Evolutionary conservation across 164 flowering plant species (phyloP).

Genomic region (Umbilicus rupestris): DNA sequence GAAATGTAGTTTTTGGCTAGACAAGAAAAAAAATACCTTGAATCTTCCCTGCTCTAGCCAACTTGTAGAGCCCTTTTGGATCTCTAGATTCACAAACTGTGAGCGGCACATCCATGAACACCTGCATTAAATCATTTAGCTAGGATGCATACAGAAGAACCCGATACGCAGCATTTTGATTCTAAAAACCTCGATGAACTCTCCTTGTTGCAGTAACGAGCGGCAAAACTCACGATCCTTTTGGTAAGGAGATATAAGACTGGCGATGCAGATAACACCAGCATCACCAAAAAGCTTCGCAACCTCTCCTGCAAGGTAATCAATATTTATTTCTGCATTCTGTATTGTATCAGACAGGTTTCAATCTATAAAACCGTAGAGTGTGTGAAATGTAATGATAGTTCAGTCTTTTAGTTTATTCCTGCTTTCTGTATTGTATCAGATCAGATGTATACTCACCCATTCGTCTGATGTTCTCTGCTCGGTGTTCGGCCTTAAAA

Average conservation of each 20-base stretch:
- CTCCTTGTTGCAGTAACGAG: conserved; percentile 34
- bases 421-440: too few relatives aligned
- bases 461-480: conserved; percentile 57
- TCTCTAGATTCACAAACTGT: conserved; percentile 57
- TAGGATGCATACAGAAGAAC: too few relatives aligned
- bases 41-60: conserved; percentile 66
- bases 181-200: conserved; percentile 44
- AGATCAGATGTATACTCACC: conserved; percentile 27
- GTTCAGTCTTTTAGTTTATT: too few relatives aligned
- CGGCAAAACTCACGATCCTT: conserved; percentile 63
- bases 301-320: conserved; percentile 37
- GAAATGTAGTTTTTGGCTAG: not conserved
- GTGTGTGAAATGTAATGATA: too few relatives aligned
- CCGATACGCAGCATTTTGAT: too few relatives aligned
- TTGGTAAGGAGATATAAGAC: conserved; percentile 59
- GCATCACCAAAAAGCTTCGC: conserved; percentile 68
- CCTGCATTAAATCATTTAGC: conserved; percentile 19
- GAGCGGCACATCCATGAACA: conserved; percentile 54
- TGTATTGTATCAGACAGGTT: too few relatives aligned
- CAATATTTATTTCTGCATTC: not conserved
- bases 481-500: conserved; percentile 43
- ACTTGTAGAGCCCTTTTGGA: conserved; percentile 66
- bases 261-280: conserved; percentile 57
- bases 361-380: too few relatives aligned
- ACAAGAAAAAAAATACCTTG: conserved; percentile 32